A percentile compares a stretch with the other conserved stretches of the same genome.
These are phyloP conservation scores for Holtermannia corniformis DNA, from an alignment of 768 basidiomycete species.

Conservation along the genomic window DNA sequence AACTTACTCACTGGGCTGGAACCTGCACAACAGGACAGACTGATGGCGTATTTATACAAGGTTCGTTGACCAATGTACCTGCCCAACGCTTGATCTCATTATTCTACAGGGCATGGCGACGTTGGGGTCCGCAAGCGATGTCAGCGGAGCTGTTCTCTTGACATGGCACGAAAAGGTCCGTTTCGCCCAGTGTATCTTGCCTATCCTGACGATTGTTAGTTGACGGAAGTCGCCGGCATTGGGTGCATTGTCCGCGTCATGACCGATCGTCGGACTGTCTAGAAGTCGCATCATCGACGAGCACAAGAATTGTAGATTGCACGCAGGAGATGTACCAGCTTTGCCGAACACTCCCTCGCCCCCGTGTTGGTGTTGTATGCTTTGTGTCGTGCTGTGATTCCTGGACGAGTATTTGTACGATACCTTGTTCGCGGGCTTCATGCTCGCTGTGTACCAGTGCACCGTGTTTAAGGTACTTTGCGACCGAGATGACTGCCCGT, in stretches of 20 bases:
- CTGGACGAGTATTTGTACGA: no score
- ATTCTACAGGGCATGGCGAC: slow-evolving; percentile 58
- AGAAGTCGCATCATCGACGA: slow-evolving; percentile 11
- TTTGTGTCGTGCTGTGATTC: no score
- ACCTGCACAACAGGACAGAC: slow-evolving; percentile 52
- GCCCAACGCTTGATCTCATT: not conserved
- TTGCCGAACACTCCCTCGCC: no score
- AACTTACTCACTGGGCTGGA: slow-evolving; percentile 58
- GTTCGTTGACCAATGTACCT: slow-evolving; percentile 10
- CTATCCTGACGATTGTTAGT: slow-evolving; percentile 44
- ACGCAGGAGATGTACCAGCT: not conserved
- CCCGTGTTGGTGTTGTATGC: no score
- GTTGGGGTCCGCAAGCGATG: slow-evolving; percentile 51
- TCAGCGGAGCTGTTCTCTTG: slow-evolving; percentile 59
- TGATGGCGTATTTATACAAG: slow-evolving; percentile 98
- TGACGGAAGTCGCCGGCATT: slow-evolving; percentile 86
- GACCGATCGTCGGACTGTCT: slow-evolving; percentile 58
- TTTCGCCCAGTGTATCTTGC: not conserved
- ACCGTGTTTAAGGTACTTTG: no score
- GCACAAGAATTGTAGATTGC: not conserved
- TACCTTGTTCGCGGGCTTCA: no score
- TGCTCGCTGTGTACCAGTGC: no score
- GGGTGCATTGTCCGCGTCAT: slow-evolving; percentile 87
- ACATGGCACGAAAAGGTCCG: slow-evolving; percentile 95
- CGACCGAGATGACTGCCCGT: no score